These are phyloP conservation scores for Sporothrix schenckii DNA, from an alignment of 2,329 filamentous ascomycete genomes.

Conservation along the genomic window DNA sequence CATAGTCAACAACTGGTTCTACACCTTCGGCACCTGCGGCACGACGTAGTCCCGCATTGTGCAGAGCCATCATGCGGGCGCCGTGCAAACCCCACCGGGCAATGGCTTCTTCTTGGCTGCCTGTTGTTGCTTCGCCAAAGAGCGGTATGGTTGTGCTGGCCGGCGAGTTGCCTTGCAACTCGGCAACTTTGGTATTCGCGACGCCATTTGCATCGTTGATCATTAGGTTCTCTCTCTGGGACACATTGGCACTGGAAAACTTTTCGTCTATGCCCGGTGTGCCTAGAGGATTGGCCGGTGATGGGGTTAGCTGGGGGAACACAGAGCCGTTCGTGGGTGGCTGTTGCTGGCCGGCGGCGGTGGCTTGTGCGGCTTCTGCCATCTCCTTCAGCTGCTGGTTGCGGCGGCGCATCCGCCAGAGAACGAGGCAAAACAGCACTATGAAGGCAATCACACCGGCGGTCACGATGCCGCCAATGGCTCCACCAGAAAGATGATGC, in stretches of 20 bases:
- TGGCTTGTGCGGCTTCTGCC: not conserved
- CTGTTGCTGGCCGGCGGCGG: not conserved
- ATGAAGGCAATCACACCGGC: constrained; percentile 41
- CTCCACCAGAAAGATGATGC: constrained; percentile 39
- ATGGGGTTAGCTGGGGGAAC: not conserved
- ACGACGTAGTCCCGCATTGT: not conserved
- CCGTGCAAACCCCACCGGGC: constrained; percentile 29
- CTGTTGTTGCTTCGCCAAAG: constrained; percentile 24
- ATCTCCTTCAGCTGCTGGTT: constrained; percentile 14
- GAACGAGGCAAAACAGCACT: constrained; percentile 38
- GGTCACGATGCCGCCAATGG: constrained; percentile 44
- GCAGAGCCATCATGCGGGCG: constrained; percentile 24
- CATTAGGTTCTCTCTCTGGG: constrained; percentile 3
- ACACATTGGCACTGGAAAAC: not conserved
- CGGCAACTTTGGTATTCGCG: constrained; percentile 17
- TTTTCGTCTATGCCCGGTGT: not conserved
- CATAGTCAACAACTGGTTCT: constrained; percentile 17
- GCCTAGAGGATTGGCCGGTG: not conserved
- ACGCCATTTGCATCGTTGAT: not conserved
- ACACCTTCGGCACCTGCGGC: constrained; percentile 6
- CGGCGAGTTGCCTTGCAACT: constrained; percentile 11
- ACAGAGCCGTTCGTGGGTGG: not conserved
- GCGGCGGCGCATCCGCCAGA: constrained; percentile 16
- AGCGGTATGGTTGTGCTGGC: constrained; percentile 7
- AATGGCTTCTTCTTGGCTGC: not conserved